Evolutionary conservation across 768 basidiomycete genomes (phyloP), one percentile per base, ranked within the genome.

Genomic region (Mycena albidolilacea): DNA sequence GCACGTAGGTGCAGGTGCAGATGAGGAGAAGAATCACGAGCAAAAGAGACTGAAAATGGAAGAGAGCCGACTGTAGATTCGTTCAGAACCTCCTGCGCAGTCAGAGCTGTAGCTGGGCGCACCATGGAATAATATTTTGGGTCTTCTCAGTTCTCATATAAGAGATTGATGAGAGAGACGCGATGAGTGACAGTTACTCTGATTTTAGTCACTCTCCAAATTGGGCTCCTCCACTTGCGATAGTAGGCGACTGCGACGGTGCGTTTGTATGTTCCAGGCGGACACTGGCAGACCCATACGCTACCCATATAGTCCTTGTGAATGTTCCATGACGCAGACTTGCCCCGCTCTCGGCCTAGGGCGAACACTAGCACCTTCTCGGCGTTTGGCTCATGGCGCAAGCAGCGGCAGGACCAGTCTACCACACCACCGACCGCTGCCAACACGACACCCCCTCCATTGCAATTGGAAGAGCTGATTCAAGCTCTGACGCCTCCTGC

Each of bases 31-130:
- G 89, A 75, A 98, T 92, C 80, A 97, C 96, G 79, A 97, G 91
- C 23, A 99, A 89, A 21, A 99, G 89, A 0, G 97, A 96, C 83
- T 97, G 93, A 80, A 99, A 99, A 85, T 98, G 97, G 92, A 99
- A 98, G 35, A 99, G 89, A 1, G 98, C 98, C 30, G 97, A 97
- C 88, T 88, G 38, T 6, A 38, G 38, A 55, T 17, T 48, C 43
- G 23, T 39, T 35, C 48, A 11, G 7, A 0, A 9, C 30, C 9
- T 41, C 37, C 19, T 12, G 35, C 5, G 30, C 3, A 23, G 35
- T 15, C 54, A 12, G 19, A 12, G 38, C 10, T 14, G 23, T 30
- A 30, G 50, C 6, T 9, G 19, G 21, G 21, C 54, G 55, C 57
- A 69, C 71, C 71, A 72, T 73, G 52, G 48, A 11, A 19, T 50